These are phyloP conservation scores for Myxozyma neotropica DNA, from an alignment of 805 yeast species.

Conservation along the genomic window DNA sequence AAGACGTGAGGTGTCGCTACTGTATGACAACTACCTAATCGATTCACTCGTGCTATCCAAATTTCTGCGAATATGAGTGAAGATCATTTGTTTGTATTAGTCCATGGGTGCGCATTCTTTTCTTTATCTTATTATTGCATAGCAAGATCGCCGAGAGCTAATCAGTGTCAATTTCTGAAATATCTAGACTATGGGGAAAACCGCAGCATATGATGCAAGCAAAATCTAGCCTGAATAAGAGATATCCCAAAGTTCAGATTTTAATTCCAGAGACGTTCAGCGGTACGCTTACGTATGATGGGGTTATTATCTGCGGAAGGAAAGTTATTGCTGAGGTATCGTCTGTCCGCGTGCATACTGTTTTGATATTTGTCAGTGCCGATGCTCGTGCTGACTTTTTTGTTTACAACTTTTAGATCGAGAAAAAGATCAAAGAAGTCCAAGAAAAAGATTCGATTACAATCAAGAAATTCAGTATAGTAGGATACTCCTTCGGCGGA, in stretches of 20 bases:
- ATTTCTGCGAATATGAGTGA: slow-evolving; percentile 22
- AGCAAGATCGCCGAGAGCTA: too few species aligned
- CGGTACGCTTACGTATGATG: slow-evolving; percentile 63
- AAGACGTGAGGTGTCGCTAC: too few species aligned
- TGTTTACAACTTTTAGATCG: slow-evolving; percentile 36
- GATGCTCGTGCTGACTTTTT: neutral
- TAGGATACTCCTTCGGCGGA: slow-evolving; percentile 94
- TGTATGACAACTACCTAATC: too few species aligned
- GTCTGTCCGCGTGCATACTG: too few species aligned
- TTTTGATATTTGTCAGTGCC: slow-evolving; percentile 21
- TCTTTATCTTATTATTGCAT: neutral
- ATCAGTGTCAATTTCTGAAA: too few species aligned
- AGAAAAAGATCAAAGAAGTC: slow-evolving; percentile 49
- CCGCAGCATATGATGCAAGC: slow-evolving; percentile 58
- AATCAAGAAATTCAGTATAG: slow-evolving; percentile 65
- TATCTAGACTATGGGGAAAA: slow-evolving; percentile 61
- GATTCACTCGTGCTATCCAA: too few species aligned
- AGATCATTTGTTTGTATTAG: slow-evolving; percentile 65
- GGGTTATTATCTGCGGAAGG: slow-evolving; percentile 71
- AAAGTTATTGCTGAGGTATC: slow-evolving; percentile 66
- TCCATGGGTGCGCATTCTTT: slow-evolving; percentile 63
- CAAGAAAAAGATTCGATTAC: slow-evolving; percentile 46
- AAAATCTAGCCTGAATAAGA: slow-evolving; percentile 48
- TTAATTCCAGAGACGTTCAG: slow-evolving; percentile 35
- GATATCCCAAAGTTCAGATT: slow-evolving; percentile 44